A percentile compares a stretch with the other conserved stretches of the same genome.
Evolutionary conservation across 257 asterid genomes (phyloP).

Genomic region (Capsicum rhomboideum): DNA sequence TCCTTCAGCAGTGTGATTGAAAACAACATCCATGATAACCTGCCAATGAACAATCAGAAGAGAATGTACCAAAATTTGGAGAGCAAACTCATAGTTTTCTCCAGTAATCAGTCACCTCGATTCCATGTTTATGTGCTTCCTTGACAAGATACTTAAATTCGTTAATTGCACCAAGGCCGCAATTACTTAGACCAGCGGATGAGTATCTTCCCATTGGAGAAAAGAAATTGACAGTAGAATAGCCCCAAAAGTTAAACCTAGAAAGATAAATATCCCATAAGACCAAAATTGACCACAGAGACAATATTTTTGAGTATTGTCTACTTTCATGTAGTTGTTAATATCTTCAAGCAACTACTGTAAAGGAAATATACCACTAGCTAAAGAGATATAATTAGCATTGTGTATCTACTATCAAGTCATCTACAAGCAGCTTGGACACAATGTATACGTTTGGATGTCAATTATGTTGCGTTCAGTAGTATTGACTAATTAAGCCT

Average conservation of each 20-base stretch:
- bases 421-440: neutral
- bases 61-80: constrained; percentile 3
- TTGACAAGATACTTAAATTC: constrained; percentile 84
- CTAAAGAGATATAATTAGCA: neutral
- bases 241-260: constrained; percentile 99
- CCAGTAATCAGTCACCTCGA: constrained; percentile 51
- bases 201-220: constrained; percentile 98
- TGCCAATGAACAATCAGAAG: constrained; percentile 23
- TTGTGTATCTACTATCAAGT: neutral
- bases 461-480: neutral
- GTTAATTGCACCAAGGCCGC: constrained; percentile 64
- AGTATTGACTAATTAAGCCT: neutral
- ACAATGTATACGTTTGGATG: neutral
- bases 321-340: neutral
- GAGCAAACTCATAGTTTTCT: neutral
- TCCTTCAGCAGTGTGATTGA: constrained; percentile 98
- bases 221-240: constrained; percentile 86
- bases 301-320: neutral
- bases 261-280: constrained; percentile 5
- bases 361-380: neutral
- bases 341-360: neutral
- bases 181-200: constrained; percentile 45
- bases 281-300: neutral
- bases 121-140: constrained; percentile 94
- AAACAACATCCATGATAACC: constrained; percentile 99